Evolutionary conservation across 257 asterid genomes (phyloP).

Genomic region (Datura wrightii): DNA sequence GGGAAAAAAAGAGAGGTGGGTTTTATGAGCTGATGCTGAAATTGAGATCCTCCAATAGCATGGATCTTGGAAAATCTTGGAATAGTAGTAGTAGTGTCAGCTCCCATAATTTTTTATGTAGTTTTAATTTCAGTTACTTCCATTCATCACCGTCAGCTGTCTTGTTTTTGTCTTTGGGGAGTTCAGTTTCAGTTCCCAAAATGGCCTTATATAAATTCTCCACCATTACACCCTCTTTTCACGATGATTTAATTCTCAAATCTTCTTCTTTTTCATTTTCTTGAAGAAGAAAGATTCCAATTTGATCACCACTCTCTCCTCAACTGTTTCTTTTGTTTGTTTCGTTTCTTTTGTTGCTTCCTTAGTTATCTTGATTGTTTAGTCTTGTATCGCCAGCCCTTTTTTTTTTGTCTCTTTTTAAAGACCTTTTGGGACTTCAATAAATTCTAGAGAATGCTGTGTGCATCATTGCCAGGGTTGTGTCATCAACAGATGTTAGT

Average conservation of each 20-base stretch:
- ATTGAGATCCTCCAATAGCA: conserved; percentile 40
- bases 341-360: conserved; percentile 1
- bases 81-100: conserved; percentile 45
- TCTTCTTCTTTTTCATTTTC: conserved; percentile 38
- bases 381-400: conserved; percentile 38
- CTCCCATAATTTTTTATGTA: conserved; percentile 45
- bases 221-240: conserved; percentile 40
- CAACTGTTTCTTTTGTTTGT: not conserved
- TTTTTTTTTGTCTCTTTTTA: conserved; percentile 28
- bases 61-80: conserved; percentile 51
- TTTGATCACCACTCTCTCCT: conserved; percentile 37
- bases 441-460: conserved; percentile 44
- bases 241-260: conserved; percentile 42
- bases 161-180: conserved; percentile 55
- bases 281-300: conserved; percentile 42
- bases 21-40: conserved; percentile 37
- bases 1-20: conserved; percentile 33
- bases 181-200: conserved; percentile 47
- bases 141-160: conserved; percentile 43
- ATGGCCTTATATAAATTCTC: conserved; percentile 43
- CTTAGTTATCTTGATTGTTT: conserved; percentile 37
- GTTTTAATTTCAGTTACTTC: conserved; percentile 34
- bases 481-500: conserved; percentile 47
- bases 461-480: conserved; percentile 53
- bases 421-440: conserved; percentile 34